These are phyloP conservation scores for Trametes versicolor DNA, from an alignment of 1,284 basidiomycete species.

Conservation along the genomic window DNA sequence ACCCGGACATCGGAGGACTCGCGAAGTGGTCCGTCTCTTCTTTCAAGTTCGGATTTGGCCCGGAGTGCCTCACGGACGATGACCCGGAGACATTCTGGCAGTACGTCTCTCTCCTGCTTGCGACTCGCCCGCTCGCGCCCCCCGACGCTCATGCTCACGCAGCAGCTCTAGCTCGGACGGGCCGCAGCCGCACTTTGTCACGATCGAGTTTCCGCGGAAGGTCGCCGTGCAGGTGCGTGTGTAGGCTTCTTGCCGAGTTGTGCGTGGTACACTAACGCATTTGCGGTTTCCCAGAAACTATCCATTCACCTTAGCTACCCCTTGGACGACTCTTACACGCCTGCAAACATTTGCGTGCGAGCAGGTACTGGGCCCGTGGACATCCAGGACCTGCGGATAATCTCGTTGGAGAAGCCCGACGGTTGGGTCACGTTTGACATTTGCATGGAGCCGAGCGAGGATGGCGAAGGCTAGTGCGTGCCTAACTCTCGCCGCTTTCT, in stretches of 20 bases:
- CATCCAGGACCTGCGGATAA: slow-evolving; percentile 89
- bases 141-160: slow-evolving; percentile 16
- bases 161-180: slow-evolving; percentile 85
- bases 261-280: neutral
- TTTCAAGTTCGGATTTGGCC: slow-evolving; percentile 96
- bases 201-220: slow-evolving; percentile 92
- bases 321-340: slow-evolving; percentile 97
- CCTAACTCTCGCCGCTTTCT: neutral
- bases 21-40: slow-evolving; percentile 98
- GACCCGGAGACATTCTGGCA: slow-evolving; percentile 98
- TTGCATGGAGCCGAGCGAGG: slow-evolving; percentile 80
- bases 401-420: slow-evolving; percentile 89
- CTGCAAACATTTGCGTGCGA: slow-evolving; percentile 88
- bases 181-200: slow-evolving; percentile 96
- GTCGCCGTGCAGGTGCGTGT: slow-evolving; percentile 83
- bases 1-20: slow-evolving; percentile 84
- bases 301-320: slow-evolving; percentile 89
- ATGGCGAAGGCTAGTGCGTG: slow-evolving; percentile 76
- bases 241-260: neutral
- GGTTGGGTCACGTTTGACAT: slow-evolving; percentile 96
- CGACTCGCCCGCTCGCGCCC: neutral
- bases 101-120: slow-evolving; percentile 61
- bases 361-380: slow-evolving; percentile 94
- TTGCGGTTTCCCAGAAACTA: slow-evolving; percentile 73
- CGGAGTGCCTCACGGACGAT: slow-evolving; percentile 89